Percentiles rank a stretch among this genome's conserved stretches.
Evolutionary conservation across 208 protist species (phyloP).

Genomic region (Wallacemonas sp.): DNA sequence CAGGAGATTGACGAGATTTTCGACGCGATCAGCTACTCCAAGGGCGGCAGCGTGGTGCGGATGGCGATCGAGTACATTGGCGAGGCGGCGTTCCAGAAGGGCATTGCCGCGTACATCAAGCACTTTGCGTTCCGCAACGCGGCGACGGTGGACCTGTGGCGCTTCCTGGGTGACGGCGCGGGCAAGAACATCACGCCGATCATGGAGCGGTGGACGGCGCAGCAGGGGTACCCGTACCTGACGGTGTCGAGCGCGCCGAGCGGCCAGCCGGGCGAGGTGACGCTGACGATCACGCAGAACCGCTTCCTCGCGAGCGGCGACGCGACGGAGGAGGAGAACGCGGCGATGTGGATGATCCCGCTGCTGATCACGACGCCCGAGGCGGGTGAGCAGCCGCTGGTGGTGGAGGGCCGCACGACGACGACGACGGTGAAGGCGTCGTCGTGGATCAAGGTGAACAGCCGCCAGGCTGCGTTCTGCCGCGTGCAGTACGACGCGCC

Average conservation of each 20-base stretch:
- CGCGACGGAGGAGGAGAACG: slow-evolving; percentile 33
- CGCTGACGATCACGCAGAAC: slow-evolving; percentile 35
- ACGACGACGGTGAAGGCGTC: slow-evolving; percentile 14
- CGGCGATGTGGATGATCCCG: slow-evolving; percentile 71
- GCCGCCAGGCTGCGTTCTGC: slow-evolving; percentile 70
- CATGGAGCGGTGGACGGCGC: slow-evolving; percentile 63
- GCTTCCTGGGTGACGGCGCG: slow-evolving; percentile 58
- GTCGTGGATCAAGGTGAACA: slow-evolving; percentile 76
- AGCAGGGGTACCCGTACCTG: slow-evolving; percentile 83
- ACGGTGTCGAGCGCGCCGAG: slow-evolving; percentile 20
- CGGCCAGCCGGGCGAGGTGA: neutral
- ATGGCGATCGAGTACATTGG: slow-evolving; percentile 90
- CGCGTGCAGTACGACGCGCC: slow-evolving; percentile 63
- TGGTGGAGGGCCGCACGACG: neutral
- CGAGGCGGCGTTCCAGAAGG: slow-evolving; percentile 72
- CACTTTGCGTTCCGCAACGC: slow-evolving; percentile 74
- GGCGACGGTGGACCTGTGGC: slow-evolving; percentile 85
- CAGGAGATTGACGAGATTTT: slow-evolving; percentile 93
- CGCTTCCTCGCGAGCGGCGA: slow-evolving; percentile 50
- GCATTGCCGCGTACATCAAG: slow-evolving; percentile 73
- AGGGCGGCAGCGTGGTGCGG: slow-evolving; percentile 82
- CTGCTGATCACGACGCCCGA: slow-evolving; percentile 23
- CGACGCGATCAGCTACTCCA: slow-evolving; percentile 92
- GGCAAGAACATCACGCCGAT: slow-evolving; percentile 59
- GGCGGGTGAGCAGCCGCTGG: neutral